Percentiles rank a stretch among this genome's conserved stretches.
phyloP scores from a whole-genome alignment of 345 rosid species.

The Eucalyptus marginata region DNA sequence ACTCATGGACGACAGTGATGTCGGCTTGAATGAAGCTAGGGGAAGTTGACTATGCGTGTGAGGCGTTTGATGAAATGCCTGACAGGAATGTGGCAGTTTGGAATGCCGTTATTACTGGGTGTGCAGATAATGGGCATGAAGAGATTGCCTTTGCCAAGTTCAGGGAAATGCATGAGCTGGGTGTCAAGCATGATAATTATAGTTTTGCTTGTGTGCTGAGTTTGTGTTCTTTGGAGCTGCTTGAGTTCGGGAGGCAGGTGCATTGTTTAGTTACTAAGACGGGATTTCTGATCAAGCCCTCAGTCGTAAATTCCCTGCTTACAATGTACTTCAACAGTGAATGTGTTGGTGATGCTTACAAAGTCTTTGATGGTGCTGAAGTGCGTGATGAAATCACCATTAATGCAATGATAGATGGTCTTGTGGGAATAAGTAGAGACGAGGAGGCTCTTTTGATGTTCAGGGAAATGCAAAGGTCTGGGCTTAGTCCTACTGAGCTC shows the following conservation, averaged over 20 bases:
- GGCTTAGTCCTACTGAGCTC: constrained; percentile 43
- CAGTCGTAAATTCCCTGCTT: constrained; percentile 56
- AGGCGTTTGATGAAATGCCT: constrained; percentile 49
- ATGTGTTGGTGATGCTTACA: constrained; percentile 14
- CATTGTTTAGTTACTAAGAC: constrained; percentile 47
- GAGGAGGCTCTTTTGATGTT: constrained; percentile 30
- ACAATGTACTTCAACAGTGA: constrained; percentile 52
- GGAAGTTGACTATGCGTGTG: constrained; percentile 27
- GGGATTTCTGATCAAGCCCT: constrained; percentile 26
- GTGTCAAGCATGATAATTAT: constrained; percentile 46
- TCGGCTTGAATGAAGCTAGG: constrained; percentile 36
- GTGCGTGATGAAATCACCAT: constrained; percentile 42
- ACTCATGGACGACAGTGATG: constrained; percentile 58
- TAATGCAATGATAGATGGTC: constrained; percentile 68
- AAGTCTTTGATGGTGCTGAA: constrained; percentile 39
- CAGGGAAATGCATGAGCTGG: constrained; percentile 40
- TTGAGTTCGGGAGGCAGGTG: constrained; percentile 50
- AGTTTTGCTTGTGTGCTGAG: constrained; percentile 62
- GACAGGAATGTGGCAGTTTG: constrained; percentile 29
- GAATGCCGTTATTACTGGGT: constrained; percentile 78
- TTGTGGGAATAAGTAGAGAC: constrained; percentile 20
- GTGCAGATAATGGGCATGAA: constrained; percentile 31
- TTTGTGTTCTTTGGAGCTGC: constrained; percentile 19
- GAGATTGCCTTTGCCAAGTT: constrained; percentile 37
- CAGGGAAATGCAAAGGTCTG: constrained; percentile 29